Evolutionary conservation across 2,329 filamentous ascomycete species (phyloP), one percentile per base, ranked within the genome.

Genomic region (Paraconiothyrium sp.): DNA sequence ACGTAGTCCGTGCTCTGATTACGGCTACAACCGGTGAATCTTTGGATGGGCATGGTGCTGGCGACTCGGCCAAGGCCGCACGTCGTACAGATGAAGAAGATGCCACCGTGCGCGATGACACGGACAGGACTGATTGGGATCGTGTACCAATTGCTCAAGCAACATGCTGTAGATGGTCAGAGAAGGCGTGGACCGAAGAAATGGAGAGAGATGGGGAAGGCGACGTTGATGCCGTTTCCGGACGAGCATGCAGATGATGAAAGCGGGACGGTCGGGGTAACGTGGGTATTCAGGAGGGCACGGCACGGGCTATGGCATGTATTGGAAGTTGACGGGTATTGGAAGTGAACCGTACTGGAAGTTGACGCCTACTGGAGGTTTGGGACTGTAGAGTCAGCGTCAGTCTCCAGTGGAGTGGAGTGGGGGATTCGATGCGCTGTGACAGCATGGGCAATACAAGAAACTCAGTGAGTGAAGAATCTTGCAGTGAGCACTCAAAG

Each of bases 221-320:
- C 41, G 27, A 30, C 39, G 14, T 5, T 22, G 22, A 39, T 37
- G 39, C 49, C 49, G 37, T 46, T 52, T 6, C 57, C 48, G 11
- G 56, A 52, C 20, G 46, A 34, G 34, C 47, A 58, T 47, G 56
- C 44, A 8, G 44, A 50, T n/a, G 54, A 37, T n/a, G n/a, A 16
- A n/a, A 24, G 43, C 41, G 9, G 20, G n/a, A 13, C 8, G 20
- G 14, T 13, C 4, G 48, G 27, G 14, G 32, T 16, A 16, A 27
- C 41, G 16, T 11, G 20, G 35, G 39, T 24, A 24, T 54, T 41
- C 16, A 32, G 20, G 34, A 37, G 52, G 37, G 30, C 7, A 24
- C 10, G 16, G 14, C 39, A 27, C 24, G 52, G 22, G 27, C 13
- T 34, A 35, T 34, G 48, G 20, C 16, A 11, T 16, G 47, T 4